These are phyloP conservation scores for Kwoniella heveanensis DNA, from an alignment of 768 basidiomycete species.

Conservation along the genomic window DNA sequence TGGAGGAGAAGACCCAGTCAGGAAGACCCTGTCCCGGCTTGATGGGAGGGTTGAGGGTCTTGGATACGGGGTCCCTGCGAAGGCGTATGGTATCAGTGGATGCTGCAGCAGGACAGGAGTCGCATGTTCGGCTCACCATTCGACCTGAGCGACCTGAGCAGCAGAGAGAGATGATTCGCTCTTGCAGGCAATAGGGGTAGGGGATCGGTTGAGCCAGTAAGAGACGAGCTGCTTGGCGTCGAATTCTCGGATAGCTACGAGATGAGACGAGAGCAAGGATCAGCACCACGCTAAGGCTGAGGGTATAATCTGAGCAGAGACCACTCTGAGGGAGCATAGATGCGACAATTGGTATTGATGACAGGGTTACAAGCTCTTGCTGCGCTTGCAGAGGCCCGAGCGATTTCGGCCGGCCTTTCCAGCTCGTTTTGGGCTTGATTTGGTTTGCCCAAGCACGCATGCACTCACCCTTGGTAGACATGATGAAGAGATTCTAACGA, in stretches of 20 bases:
- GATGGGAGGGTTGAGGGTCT: constrained; percentile 55
- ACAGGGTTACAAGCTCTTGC: not conserved
- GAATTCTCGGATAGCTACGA: constrained; percentile 88
- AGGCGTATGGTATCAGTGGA: constrained; percentile 2
- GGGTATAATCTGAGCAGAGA: not conserved
- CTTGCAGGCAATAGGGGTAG: constrained; percentile 62
- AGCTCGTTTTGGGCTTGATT: not conserved
- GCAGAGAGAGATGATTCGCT: constrained; percentile 63
- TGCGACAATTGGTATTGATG: not conserved
- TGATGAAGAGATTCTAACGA: constrained; percentile 29
- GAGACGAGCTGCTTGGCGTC: constrained; percentile 97
- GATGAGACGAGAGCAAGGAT: not conserved
- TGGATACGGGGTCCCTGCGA: constrained; percentile 54
- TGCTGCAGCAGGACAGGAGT: too few relatives aligned
- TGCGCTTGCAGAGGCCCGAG: not conserved
- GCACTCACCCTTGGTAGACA: constrained; percentile 55
- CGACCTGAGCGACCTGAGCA: constrained; percentile 69
- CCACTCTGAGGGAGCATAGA: not conserved
- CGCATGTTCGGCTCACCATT: constrained; percentile 52
- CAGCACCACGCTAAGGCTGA: not conserved
- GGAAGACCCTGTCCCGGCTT: constrained; percentile 56
- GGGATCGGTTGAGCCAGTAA: constrained; percentile 93
- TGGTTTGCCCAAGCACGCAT: not conserved
- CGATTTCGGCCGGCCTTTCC: constrained; percentile 15
- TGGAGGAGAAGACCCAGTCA: constrained; percentile 57